phyloP scores from a whole-genome alignment of 345 rosid species.

The Adansonia digitata region DNA sequence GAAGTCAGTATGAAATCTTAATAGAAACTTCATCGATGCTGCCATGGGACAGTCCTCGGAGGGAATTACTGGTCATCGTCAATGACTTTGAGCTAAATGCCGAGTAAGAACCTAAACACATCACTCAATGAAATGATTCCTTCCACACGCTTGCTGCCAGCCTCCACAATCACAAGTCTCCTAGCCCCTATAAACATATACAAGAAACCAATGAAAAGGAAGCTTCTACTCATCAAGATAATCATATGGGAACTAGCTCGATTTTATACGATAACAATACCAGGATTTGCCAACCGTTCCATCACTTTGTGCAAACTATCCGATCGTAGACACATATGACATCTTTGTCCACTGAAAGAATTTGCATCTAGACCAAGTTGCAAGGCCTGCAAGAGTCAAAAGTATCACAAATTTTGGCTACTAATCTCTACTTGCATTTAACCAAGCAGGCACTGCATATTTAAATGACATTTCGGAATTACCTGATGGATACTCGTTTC shows the following conservation, averaged over 20 bases:
- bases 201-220: neutral
- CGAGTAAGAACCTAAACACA: slow-evolving; percentile 64
- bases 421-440: neutral
- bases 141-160: slow-evolving; percentile 87
- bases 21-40: no score
- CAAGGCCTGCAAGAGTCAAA: slow-evolving; percentile 53
- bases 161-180: slow-evolving; percentile 71
- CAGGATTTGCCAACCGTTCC: slow-evolving; percentile 75
- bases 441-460: neutral
- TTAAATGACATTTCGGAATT: slow-evolving; percentile 3
- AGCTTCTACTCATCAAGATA: neutral
- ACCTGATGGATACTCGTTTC: slow-evolving; percentile 94
- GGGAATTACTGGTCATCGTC: no score
- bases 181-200: slow-evolving; percentile 43
- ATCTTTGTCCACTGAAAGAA: slow-evolving; percentile 58
- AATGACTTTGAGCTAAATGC: slow-evolving; percentile 36
- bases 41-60: no score
- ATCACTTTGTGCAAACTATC: slow-evolving; percentile 76
- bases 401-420: neutral
- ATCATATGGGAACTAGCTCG: neutral
- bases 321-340: slow-evolving; percentile 81
- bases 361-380: slow-evolving; percentile 71
- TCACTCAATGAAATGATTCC: slow-evolving; percentile 73
- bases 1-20: no score
- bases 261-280: slow-evolving; percentile 18